phyloP scores from a whole-genome alignment of 345 rosid species.

The Salix caprea region DNA sequence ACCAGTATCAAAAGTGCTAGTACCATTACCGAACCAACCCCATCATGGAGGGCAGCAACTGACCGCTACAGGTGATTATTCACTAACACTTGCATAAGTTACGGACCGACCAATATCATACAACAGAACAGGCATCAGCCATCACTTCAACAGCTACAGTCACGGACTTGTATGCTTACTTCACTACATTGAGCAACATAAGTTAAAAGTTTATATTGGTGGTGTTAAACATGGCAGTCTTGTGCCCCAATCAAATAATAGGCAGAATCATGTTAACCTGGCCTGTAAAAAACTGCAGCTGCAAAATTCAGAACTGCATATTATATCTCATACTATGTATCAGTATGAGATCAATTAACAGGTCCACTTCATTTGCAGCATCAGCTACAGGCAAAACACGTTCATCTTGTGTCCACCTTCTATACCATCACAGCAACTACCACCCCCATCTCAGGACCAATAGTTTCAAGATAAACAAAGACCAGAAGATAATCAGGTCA shows the following conservation, averaged over 20 bases:
- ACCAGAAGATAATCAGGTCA: constrained; percentile 26
- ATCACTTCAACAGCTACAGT: constrained; percentile 45
- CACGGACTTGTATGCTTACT: constrained; percentile 36
- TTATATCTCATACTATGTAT: constrained; percentile 12
- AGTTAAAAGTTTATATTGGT: constrained; percentile 13
- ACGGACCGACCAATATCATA: constrained; percentile 28
- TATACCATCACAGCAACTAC: constrained; percentile 35
- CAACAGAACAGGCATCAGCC: constrained; percentile 32
- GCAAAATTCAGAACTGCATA: constrained; percentile 31
- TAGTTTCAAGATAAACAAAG: constrained; percentile 25
- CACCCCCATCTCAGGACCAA: constrained; percentile 24
- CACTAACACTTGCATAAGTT: constrained; percentile 19
- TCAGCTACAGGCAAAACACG: constrained; percentile 24
- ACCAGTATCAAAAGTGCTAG: constrained; percentile 15
- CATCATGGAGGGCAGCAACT: constrained; percentile 33
- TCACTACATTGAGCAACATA: constrained; percentile 40
- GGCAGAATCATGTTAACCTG: constrained; percentile 26
- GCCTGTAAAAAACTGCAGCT: constrained; percentile 11
- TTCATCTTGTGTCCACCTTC: constrained; percentile 27
- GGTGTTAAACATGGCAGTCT: constrained; percentile 9
- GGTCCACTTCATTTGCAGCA: constrained; percentile 32
- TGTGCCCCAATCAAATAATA: constrained; percentile 28
- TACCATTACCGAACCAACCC: constrained; percentile 16
- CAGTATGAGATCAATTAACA: constrained; percentile 18
- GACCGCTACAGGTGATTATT: constrained; percentile 29